Evolutionary conservation across 164 flowering plant species (phyloP), one percentile per base, ranked within the genome.

Genomic region (Chloranthus sessilifolius): DNA sequence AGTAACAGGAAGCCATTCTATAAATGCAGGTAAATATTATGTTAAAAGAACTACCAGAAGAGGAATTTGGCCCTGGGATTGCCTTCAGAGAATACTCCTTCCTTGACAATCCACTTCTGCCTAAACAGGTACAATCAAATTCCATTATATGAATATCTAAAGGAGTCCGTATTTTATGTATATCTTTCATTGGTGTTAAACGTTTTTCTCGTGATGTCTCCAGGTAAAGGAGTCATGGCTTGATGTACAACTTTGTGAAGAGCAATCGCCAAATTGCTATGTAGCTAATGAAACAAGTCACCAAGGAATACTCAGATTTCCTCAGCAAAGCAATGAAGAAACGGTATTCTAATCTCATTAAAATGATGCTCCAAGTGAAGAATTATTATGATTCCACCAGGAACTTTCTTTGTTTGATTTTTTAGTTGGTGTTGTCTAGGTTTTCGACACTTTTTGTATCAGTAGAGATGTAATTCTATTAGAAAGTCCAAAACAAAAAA

Each of bases 161-260:
- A 31, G 17, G 40, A 23, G 4, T 25, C n/a, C n/a, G n/a, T n/a
- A n/a, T n/a, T 49, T 22, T 28, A 24, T 34, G 8, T 21, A 27
- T 31, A 20, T 47, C 29, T 38, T 31, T 47, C 26, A 25, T 41
- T 30, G 44, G 36, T 42, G 5, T 17, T 15, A 14, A 23, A 11
- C 19, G 35, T 5, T 45, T 27, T 21, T 11, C 36, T 50, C 4
- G 22, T 65, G 25, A 35, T 49, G 36, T 44, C 52, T 68, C 51
- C 74, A 92, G 99, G 89, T 92, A 53, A 94, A 82, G 65, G 86
- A 84, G 16, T 94, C 99, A 27, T 71, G 87, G 83, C 97, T 94
- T 62, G 83, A 94, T 62, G 95, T 94, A 64, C 82, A 89, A 48
- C 78, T 94, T 59, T 94, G 99, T 67, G 75, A 80, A 53, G 81